Evolutionary conservation across 2,329 filamentous ascomycete genomes (phyloP).

Genomic region (Colletotrichum ledebouriae): DNA sequence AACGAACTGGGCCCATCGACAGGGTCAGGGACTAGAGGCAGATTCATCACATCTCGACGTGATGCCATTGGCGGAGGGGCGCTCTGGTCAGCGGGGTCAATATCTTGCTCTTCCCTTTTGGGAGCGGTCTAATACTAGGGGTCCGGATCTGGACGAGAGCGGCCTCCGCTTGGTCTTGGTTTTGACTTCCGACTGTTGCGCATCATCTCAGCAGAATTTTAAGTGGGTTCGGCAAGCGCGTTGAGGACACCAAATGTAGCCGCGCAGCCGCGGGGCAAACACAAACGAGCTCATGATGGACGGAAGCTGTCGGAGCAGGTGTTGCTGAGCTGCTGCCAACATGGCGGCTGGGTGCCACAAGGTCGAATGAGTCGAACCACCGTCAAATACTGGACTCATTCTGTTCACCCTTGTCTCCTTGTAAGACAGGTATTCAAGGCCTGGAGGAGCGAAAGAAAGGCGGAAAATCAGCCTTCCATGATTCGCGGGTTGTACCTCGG

Average conservation of each 20-base stretch:
- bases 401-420: too few relatives aligned
- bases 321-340: too few relatives aligned
- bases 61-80: slow-evolving; percentile 34
- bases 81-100: slow-evolving; percentile 29
- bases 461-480: too few relatives aligned
- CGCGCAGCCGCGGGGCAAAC: slow-evolving; percentile 1
- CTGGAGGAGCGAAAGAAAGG: too few relatives aligned
- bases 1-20: background rate
- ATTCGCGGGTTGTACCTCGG: too few relatives aligned
- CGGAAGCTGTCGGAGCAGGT: too few relatives aligned
- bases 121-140: slow-evolving; percentile 19
- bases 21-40: slow-evolving; percentile 17
- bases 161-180: too few relatives aligned
- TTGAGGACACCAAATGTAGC: background rate
- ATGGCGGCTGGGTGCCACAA: too few relatives aligned
- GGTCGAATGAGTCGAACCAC: too few relatives aligned
- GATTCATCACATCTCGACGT: slow-evolving; percentile 28
- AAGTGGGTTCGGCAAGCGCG: background rate
- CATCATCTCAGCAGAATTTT: background rate
- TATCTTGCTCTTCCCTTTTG: slow-evolving; percentile 21
- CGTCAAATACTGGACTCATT: too few relatives aligned
- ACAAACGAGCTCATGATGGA: background rate
- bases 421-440: too few relatives aligned
- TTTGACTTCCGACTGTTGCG: background rate
- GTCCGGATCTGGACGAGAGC: slow-evolving; percentile 28